Evolutionary conservation across 257 asterid genomes (phyloP).

Genomic region (Jacaranda mimosifolia): DNA sequence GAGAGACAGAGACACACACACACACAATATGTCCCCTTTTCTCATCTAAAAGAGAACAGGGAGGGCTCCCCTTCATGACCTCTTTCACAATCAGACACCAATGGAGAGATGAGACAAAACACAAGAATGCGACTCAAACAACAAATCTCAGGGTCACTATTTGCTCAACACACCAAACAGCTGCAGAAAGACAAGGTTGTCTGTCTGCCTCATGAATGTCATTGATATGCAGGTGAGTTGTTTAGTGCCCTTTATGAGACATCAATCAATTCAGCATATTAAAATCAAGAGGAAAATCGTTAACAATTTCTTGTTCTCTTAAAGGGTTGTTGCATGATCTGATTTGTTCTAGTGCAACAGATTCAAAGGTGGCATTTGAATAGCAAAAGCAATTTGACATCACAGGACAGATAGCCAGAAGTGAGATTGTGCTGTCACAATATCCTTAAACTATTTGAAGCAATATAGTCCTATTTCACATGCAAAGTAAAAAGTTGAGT

Average conservation of each 20-base stretch:
- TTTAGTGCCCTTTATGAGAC: constrained; percentile 25
- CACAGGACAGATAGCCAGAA: constrained; percentile 9
- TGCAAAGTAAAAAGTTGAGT: constrained; percentile 30
- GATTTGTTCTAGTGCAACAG: constrained; percentile 20
- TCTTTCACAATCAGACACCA: constrained; percentile 28
- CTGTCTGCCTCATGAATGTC: constrained; percentile 25
- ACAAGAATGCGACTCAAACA: constrained; percentile 30
- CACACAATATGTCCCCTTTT: constrained; percentile 43
- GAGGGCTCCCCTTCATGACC: constrained; percentile 41
- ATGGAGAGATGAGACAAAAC: constrained; percentile 26
- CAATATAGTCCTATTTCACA: constrained; percentile 25
- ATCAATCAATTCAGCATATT: constrained; percentile 7
- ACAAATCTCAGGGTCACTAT: constrained; percentile 47
- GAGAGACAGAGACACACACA: too few relatives aligned
- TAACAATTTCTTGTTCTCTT: background rate
- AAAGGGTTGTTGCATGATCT: background rate
- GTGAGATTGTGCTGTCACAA: background rate
- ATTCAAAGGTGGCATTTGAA: constrained; percentile 17
- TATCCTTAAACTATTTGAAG: constrained; percentile 13
- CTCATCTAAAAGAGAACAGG: constrained; percentile 34
- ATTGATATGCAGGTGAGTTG: constrained; percentile 34
- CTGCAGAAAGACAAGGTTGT: constrained; percentile 35
- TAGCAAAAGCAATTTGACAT: constrained; percentile 15
- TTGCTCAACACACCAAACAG: constrained; percentile 41
- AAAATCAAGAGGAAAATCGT: constrained; percentile 8